A percentile compares a stretch with the other conserved stretches of the same genome.
These are phyloP conservation scores for Phytophthora colocasiae DNA, from an alignment of 352 stramenopile genomes.

Conservation along the genomic window DNA sequence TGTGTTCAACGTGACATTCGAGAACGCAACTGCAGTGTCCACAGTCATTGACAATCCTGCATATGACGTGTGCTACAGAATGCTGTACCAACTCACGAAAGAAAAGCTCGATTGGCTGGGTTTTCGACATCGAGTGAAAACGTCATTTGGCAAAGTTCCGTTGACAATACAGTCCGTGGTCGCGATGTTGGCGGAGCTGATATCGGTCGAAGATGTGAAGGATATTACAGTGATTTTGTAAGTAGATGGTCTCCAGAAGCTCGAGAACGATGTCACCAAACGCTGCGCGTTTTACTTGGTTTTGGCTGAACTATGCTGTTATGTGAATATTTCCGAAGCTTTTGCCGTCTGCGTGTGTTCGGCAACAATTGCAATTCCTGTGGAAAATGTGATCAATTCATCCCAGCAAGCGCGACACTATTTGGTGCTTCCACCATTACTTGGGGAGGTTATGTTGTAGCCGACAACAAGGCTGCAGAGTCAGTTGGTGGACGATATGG, in stretches of 20 bases:
- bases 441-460: background rate
- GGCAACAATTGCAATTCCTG: background rate
- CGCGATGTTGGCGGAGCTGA: background rate
- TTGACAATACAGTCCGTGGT: background rate
- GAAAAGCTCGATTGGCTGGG: background rate
- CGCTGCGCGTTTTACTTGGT: background rate
- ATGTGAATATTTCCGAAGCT: background rate
- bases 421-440: background rate
- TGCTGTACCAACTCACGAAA: background rate
- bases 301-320: background rate
- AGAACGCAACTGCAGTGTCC: background rate
- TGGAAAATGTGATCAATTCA: background rate
- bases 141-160: background rate
- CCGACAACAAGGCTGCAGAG: background rate
- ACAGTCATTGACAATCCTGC: background rate
- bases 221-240: background rate
- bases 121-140: background rate
- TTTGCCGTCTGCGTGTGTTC: background rate
- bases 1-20: conserved; percentile 12
- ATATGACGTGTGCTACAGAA: background rate
- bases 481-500: background rate
- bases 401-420: background rate
- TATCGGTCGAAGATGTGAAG: background rate
- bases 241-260: background rate
- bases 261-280: background rate